Percentiles rank a stretch among this genome's conserved stretches.
phyloP scores from a whole-genome alignment of 2,329 filamentous ascomycete genomes.

The Hypoxylon sp. region DNA sequence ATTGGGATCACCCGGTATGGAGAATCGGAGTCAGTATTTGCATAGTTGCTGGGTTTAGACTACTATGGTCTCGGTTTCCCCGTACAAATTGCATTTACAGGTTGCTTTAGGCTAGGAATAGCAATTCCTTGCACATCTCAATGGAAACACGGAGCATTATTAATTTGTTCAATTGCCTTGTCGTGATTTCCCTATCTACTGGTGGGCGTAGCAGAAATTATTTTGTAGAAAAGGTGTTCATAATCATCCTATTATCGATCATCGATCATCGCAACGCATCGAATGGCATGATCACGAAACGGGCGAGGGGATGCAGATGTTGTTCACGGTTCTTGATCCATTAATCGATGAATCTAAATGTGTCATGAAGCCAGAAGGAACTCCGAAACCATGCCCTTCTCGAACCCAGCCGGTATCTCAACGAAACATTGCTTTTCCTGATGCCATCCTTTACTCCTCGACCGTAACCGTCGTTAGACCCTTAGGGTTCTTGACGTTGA shows the following conservation, averaged over 20 bases:
- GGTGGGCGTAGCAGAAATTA: background rate
- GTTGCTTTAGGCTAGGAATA: conserved; percentile 34
- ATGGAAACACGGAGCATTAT: conserved; percentile 32
- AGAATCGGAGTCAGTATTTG: conserved; percentile 62
- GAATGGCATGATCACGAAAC: conserved; percentile 4
- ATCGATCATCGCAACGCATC: background rate
- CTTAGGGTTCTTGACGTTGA: conserved; percentile 99
- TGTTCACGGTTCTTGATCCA: conserved; percentile 60
- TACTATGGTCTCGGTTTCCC: conserved; percentile 30
- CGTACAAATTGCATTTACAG: conserved; percentile 46
- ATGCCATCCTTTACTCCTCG: conserved; percentile 70
- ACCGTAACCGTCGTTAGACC: conserved; percentile 94
- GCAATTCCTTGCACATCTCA: conserved; percentile 38
- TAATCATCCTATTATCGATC: background rate
- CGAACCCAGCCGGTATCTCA: conserved; percentile 57
- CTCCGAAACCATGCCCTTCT: conserved; percentile 64
- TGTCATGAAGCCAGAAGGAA: conserved; percentile 59
- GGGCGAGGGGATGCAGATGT: conserved; percentile 21
- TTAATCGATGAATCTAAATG: conserved; percentile 61
- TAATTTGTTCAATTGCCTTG: conserved; percentile 36
- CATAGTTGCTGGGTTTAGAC: conserved; percentile 47
- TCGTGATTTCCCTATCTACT: conserved; percentile 12
- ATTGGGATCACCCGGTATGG: conserved; percentile 50
- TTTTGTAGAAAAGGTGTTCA: background rate
- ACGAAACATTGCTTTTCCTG: conserved; percentile 50